These are phyloP conservation scores for Starmerella cellae DNA, from an alignment of 805 yeast genomes.

Conservation along the genomic window DNA sequence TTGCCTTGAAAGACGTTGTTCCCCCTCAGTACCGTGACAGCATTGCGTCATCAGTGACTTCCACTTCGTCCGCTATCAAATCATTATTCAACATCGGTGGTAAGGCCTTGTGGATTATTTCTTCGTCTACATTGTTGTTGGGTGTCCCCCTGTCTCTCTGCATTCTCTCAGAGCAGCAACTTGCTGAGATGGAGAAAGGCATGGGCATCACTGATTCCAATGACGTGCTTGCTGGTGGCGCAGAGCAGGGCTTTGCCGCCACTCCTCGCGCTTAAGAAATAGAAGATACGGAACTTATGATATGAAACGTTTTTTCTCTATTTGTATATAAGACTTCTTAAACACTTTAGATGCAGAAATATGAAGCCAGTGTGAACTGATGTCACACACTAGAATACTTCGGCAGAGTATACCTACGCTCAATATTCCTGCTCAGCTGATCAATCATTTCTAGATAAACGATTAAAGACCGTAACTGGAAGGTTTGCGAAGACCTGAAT, in stretches of 20 bases:
- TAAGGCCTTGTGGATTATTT: conserved; percentile 65
- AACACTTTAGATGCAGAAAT: neutral
- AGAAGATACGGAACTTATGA: neutral
- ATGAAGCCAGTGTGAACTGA: no score
- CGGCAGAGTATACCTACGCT: no score
- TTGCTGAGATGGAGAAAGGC: conserved; percentile 87
- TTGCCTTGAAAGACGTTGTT: conserved; percentile 81
- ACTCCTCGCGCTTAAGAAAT: conserved; percentile 7
- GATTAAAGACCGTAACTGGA: no score
- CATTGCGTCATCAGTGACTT: conserved; percentile 27
- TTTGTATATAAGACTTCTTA: neutral
- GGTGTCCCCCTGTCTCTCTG: conserved; percentile 90
- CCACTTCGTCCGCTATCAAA: conserved; percentile 29
- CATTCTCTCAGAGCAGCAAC: conserved; percentile 82
- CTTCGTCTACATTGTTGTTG: conserved; percentile 69
- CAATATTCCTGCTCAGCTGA: no score
- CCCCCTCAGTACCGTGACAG: conserved; percentile 71
- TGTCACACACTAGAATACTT: no score
- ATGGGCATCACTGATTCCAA: conserved; percentile 31
- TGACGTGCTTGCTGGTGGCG: conserved; percentile 27
- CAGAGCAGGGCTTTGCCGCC: conserved; percentile 28
- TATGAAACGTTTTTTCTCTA: neutral
- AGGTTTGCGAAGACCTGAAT: no score
- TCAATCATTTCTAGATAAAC: no score
- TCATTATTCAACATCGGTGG: conserved; percentile 53